Conservation (phyloP, 2,329 filamentous ascomycete genomes). For the Periconia sp. region DNA sequence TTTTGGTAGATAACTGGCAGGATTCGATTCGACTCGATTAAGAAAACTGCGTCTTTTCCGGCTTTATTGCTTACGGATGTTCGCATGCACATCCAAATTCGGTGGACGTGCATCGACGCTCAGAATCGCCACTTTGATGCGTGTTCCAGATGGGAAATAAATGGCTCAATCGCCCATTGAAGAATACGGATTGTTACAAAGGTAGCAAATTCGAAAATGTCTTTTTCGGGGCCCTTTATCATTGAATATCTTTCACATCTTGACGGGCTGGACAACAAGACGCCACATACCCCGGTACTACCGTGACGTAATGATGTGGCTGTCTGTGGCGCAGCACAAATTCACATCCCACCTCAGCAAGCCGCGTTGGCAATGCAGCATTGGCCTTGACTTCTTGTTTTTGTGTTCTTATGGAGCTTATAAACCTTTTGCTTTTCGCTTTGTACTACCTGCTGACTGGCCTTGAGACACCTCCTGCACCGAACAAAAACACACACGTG, state of each 20-base stretch:
- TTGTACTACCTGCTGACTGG: constrained; percentile 5
- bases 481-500: background rate
- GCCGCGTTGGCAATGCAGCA: background rate
- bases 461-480: background rate
- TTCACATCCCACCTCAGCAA: background rate
- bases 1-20: no score
- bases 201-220: background rate
- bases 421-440: constrained; percentile 3
- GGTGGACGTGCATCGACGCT: background rate
- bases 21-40: no score
- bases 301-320: constrained; percentile 4
- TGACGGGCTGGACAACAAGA: background rate
- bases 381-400: background rate
- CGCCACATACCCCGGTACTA: background rate
- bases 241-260: background rate
- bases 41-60: no score
- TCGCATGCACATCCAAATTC: no score
- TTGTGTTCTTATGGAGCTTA: constrained; percentile 1
- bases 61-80: no score
- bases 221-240: background rate
- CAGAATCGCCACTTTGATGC: background rate
- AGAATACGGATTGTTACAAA: no score
- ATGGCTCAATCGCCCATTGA: no score
- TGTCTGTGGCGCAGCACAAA: constrained; percentile 1
- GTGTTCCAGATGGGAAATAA: background rate